These are phyloP conservation scores for Harringtonia lauricola DNA, from an alignment of 2,329 filamentous ascomycete species.

Conservation along the genomic window DNA sequence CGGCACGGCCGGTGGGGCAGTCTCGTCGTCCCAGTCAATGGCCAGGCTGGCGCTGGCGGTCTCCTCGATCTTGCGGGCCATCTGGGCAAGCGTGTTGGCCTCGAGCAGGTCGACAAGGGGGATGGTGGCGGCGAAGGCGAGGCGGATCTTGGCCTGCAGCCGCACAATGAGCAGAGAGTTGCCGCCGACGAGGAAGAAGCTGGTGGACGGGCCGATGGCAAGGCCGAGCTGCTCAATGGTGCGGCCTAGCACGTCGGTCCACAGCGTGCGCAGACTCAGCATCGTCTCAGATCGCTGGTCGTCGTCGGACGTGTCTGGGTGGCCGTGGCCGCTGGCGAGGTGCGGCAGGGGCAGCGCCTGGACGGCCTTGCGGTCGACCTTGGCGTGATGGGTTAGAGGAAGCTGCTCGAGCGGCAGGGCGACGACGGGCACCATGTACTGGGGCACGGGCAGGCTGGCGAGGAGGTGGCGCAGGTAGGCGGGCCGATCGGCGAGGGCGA, in stretches of 20 bases:
- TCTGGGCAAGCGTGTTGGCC: slow-evolving; percentile 23
- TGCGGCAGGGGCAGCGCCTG: background rate
- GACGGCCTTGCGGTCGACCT: background rate
- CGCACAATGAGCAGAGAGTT: slow-evolving; percentile 20
- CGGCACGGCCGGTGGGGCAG: slow-evolving; percentile 1
- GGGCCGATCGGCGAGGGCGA: no score
- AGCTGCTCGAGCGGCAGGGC: background rate
- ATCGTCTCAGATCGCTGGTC: background rate
- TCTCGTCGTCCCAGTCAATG: slow-evolving; percentile 19
- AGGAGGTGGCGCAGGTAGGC: background rate
- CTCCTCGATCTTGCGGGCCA: slow-evolving; percentile 23
- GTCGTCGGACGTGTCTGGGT: background rate
- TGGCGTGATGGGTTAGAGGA: background rate
- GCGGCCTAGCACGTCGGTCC: background rate
- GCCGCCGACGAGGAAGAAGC: slow-evolving; percentile 21
- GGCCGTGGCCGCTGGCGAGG: background rate
- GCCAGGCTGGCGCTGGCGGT: background rate
- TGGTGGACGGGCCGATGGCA: slow-evolving; percentile 11
- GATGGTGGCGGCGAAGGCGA: slow-evolving; percentile 19
- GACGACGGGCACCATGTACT: background rate
- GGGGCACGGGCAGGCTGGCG: background rate
- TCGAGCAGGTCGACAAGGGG: slow-evolving; percentile 25
- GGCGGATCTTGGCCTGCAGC: slow-evolving; percentile 23
- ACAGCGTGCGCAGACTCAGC: background rate
- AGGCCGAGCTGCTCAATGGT: no score